Percentiles rank a stretch among this genome's conserved stretches.
Conservation (phyloP, 495 filamentous ascomycete species). For the Penicillium alfredii region DNA sequence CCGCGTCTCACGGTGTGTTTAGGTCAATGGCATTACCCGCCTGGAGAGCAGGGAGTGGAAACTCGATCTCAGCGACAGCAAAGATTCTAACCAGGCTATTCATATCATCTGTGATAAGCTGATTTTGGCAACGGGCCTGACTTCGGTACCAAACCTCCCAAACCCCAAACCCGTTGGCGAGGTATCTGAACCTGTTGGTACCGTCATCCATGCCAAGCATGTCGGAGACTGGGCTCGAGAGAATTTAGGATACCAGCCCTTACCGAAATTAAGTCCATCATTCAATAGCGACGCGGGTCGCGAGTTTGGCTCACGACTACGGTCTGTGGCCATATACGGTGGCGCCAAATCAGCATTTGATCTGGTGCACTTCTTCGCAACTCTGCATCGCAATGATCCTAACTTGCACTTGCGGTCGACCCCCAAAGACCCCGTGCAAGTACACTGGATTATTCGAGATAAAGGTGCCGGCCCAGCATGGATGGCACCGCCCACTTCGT, state of each 20-base stretch:
- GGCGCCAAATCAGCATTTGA: conserved; percentile 67
- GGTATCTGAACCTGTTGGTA: conserved; percentile 19
- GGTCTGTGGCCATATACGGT: conserved; percentile 53
- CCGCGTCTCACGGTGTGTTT: neutral
- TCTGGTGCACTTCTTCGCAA: conserved; percentile 59
- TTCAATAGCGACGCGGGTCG: too few relatives aligned
- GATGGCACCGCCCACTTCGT: conserved; percentile 21
- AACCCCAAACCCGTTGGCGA: conserved; percentile 12
- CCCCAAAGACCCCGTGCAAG: conserved; percentile 39
- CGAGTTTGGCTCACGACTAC: too few relatives aligned
- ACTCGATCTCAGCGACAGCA: conserved; percentile 12
- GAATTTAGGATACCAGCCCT: conserved; percentile 21
- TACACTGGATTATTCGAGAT: conserved; percentile 70
- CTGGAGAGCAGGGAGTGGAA: conserved; percentile 23
- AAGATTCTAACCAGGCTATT: neutral
- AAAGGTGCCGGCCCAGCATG: conserved; percentile 39
- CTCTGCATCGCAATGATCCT: conserved; percentile 19
- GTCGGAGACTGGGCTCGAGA: conserved; percentile 29
- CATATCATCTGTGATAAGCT: conserved; percentile 49
- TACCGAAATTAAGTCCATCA: too few relatives aligned
- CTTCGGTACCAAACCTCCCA: conserved; percentile 50
- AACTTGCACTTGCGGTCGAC: conserved; percentile 7
- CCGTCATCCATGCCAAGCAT: conserved; percentile 42
- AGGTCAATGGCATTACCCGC: conserved; percentile 24
- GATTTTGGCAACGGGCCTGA: conserved; percentile 61